These are phyloP conservation scores for Annulohypoxylon stygium DNA, from an alignment of 495 filamentous ascomycete species.

Conservation along the genomic window DNA sequence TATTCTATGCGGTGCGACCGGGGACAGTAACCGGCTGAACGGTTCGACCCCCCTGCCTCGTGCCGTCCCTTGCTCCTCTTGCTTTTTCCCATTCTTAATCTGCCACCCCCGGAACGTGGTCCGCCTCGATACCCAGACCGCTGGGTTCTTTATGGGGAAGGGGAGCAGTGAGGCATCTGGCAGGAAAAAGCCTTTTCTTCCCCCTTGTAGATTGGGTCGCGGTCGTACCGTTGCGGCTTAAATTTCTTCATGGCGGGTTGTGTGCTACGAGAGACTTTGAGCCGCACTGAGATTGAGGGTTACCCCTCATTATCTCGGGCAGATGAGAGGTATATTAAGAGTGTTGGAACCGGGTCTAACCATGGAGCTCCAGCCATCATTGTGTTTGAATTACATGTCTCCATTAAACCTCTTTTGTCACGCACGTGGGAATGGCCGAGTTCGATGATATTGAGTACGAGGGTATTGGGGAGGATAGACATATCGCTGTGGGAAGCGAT, in stretches of 20 bases:
- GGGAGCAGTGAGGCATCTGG: constrained; percentile 11
- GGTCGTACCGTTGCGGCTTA: constrained; percentile 20
- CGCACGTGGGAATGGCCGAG: constrained; percentile 16
- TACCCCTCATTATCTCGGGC: constrained; percentile 17
- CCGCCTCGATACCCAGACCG: constrained; percentile 25
- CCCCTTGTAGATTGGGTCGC: constrained; percentile 33
- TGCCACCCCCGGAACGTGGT: constrained; percentile 13
- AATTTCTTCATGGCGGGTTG: background rate
- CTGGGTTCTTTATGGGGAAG: constrained; percentile 23
- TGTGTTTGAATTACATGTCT: constrained; percentile 1
- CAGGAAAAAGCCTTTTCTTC: background rate
- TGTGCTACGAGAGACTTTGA: background rate
- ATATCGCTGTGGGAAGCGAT: constrained; percentile 33
- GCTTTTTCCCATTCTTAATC: constrained; percentile 5
- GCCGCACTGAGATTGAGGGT: constrained; percentile 1
- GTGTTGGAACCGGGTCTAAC: background rate
- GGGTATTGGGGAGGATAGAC: constrained; percentile 25
- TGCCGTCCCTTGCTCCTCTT: constrained; percentile 24
- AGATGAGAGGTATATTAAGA: constrained; percentile 26
- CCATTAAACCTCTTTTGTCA: constrained; percentile 6
- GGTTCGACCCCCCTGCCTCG: constrained; percentile 22
- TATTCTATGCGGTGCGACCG: constrained; percentile 27
- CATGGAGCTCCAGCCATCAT: background rate
- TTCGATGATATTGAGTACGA: constrained; percentile 36
- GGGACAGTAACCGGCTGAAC: constrained; percentile 29